Evolutionary conservation across 306 rosid genomes (phyloP), one percentile per base, ranked within the genome.

Genomic region (Coriaria nepalensis): DNA sequence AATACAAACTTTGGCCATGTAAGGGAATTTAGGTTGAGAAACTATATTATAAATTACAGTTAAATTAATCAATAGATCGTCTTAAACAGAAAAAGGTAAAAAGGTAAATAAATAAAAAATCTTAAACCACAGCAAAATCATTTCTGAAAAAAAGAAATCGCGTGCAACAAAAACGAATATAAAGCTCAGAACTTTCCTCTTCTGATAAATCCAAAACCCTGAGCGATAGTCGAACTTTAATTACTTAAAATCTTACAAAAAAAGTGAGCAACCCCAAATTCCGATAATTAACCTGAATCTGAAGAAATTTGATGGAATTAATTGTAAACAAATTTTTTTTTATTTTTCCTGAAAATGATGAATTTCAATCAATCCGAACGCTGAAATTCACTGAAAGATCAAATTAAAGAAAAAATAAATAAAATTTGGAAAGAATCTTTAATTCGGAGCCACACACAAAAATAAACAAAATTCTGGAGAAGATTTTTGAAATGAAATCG

Each of bases 81-180:
- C 29, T 20, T 20, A 20, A 10, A n/a, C 29, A 44, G 9, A 20
- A 46, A 0, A 10, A 13, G 34, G 29, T 9, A 35, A 43, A 32
- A 20, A 6, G n/a, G n/a, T 20, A 50, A 10, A n/a, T n/a, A 49
- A n/a, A 35, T 7, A 53, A 53, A 44, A 44, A 6, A 8, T 8
- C 71, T 53, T 61, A 65, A 73, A 61, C 78, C 78, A 53, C 52
- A 33, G 40, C 52, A 63, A 75, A 72, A 53, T 65, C 63, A 66
- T 51, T 35, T 39, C 5, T 9, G n/a, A 5, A 35, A 60, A 20
- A 35, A 50, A 37, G 46, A 15, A 61, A 32, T 7, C 50, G 29
- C 50, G 15, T 45, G 59, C 53, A 61, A 10, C 38, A n/a, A 9
- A 49, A 50, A 53, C 34, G 45, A 20, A 20, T 20, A 20, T 1